phyloP scores from a whole-genome alignment of 495 filamentous ascomycete genomes.

The Lasiosphaeriaceae sp. region DNA sequence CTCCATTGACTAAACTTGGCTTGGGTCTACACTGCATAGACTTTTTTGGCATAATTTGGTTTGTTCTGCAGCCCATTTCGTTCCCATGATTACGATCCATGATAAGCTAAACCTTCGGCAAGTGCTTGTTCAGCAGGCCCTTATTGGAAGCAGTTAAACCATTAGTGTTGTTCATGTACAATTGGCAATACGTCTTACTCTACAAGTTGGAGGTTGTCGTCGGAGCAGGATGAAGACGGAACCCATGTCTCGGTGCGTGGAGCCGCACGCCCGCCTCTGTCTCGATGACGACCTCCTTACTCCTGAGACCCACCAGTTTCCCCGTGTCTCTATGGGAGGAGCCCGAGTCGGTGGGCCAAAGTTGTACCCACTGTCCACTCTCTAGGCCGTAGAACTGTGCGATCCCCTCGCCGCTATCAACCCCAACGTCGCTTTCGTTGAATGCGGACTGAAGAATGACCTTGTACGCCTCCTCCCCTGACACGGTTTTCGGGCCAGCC shows the following conservation, averaged over 20 bases:
- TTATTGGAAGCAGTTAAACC: too few species aligned
- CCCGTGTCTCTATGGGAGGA: constrained; percentile 51
- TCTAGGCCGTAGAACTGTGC: constrained; percentile 32
- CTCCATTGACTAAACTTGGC: too few species aligned
- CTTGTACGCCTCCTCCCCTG: constrained; percentile 46
- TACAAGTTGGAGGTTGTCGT: not conserved
- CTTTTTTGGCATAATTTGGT: too few species aligned
- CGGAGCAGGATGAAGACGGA: constrained; percentile 36
- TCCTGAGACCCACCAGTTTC: constrained; percentile 41
- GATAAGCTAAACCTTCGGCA: too few species aligned
- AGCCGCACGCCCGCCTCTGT: constrained; percentile 42
- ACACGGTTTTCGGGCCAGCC: constrained; percentile 21
- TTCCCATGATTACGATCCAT: too few species aligned
- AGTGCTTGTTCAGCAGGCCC: too few species aligned
- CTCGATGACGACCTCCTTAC: constrained; percentile 50
- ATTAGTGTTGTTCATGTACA: too few species aligned
- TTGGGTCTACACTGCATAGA: too few species aligned
- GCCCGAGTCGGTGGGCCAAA: constrained; percentile 57
- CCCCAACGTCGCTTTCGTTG: constrained; percentile 27
- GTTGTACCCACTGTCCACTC: constrained; percentile 45
- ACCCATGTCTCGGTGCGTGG: constrained; percentile 55
- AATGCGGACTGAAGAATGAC: constrained; percentile 30
- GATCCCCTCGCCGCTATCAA: constrained; percentile 35
- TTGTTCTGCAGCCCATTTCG: too few species aligned
- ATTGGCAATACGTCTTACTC: too few species aligned